Evolutionary conservation across 1,139 yeast species (phyloP).

Genomic region (Pichia cactophila): DNA sequence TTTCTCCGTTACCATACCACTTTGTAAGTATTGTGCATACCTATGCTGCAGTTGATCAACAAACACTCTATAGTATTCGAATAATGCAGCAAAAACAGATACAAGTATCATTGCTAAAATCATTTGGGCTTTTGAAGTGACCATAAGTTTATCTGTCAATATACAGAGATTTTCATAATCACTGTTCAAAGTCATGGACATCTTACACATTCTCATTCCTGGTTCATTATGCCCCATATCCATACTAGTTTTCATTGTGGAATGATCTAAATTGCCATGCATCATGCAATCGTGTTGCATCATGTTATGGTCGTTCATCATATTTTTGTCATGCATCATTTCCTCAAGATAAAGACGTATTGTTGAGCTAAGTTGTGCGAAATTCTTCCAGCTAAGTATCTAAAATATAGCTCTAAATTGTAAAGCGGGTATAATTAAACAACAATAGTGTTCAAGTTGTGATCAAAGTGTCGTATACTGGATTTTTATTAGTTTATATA

Average conservation of each 20-base stretch:
- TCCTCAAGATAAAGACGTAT: too few species aligned
- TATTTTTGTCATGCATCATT: too few species aligned
- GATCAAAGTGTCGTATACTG: too few species aligned
- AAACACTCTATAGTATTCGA: conserved; percentile 25
- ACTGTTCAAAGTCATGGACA: conserved; percentile 29
- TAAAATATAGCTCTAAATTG: too few species aligned
- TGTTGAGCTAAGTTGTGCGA: too few species aligned
- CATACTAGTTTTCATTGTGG: neutral
- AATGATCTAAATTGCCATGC: neutral
- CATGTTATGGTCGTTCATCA: too few species aligned
- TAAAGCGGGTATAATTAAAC: too few species aligned
- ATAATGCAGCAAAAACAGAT: conserved; percentile 20
- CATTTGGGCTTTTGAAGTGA: conserved; percentile 20
- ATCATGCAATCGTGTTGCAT: neutral
- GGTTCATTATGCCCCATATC: conserved; percentile 20
- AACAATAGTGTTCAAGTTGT: too few species aligned
- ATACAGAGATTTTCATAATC: conserved; percentile 29
- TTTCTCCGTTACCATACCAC: conserved; percentile 10
- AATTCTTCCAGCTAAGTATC: too few species aligned
- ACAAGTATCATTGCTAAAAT: conserved; percentile 21
- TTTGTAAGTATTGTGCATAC: conserved; percentile 13
- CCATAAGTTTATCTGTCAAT: conserved; percentile 24
- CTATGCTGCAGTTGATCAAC: conserved; percentile 18
- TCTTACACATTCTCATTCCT: conserved; percentile 25
- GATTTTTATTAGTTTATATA: too few species aligned